Base-by-base conservation (phyloP, 805 yeast genomes). In the Metschnikowia aberdeeniae region DNA sequence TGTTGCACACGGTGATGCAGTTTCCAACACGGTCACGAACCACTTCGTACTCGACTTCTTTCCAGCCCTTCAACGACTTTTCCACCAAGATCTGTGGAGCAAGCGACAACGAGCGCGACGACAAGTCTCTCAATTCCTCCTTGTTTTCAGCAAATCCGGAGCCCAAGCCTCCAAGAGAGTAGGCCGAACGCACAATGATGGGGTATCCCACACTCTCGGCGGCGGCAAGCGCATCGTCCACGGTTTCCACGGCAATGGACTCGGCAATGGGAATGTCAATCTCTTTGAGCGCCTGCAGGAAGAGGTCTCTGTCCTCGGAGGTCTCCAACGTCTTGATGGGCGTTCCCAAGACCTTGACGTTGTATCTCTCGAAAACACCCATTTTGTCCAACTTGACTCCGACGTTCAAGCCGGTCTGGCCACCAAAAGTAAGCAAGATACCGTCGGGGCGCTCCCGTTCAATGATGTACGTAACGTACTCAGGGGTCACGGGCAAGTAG, bases 1-100 rank as follows among this genome's bases (percentile, higher is more conserved):
- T 92, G 71, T 92, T 92, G 78, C 99, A 92, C 43, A 92, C 99
- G 36, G 99, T 92, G 65, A 92, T 92, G 78, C 99, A 92, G 79
- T 92, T 92, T 56, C 85, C 97, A 45, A 86, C 93, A 53, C 93
- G 80, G 73, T 92, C 99, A 64, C 99, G 85, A 46, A 92, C 98
- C 54, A 92, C 99, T 75, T 92, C 99, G 67, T 92, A 92, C 72
- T 92, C 99, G 52, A 92, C 95, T 71, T 92, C 99, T 68, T 92
- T 92, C 99, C 99, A 92, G 54, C 99, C 99, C 75, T 90, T 92
- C 72, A 92, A 76, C 5, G 98, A 92, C 76, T 86, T 90, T 72
- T 92, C 99, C 52, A 92, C 98, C 57, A 92, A 74, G 56, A 92
- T 89, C 75, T 92, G 99, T 42, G 97, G 97, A 17, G 98, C 81